Base-by-base conservation (phyloP, 2,329 filamentous ascomycete genomes). In the Clarireedia paspali region DNA sequence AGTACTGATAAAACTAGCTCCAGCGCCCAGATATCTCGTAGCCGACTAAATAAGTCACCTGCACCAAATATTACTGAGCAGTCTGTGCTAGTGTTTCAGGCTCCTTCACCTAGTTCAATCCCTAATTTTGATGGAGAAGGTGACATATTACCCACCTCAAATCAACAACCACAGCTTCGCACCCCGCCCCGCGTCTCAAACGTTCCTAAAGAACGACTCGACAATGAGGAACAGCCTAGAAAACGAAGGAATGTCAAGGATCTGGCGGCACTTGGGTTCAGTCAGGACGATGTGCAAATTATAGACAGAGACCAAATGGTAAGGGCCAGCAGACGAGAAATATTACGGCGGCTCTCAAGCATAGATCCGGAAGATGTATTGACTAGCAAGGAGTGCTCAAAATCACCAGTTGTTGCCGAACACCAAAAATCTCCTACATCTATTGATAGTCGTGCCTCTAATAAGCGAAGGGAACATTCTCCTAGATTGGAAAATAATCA, bases 271-370 rank as follows among this genome's bases (percentile, higher is more conserved):
- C 30, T 49, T 27, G 38, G 34, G 5, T 49, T 54, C n/a, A 57
- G 55, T 24, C 55, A 55, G 36, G 55, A 53, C 17, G 55, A 54
- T 10, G 4, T 17, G 4, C n/a, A 38, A 6, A 27, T 30, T 14
- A 46, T 14, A 27, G 51, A 57, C 30, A 54, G 50, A 6, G 26
- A 55, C 7, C 36, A 55, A 55, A 39, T 57, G 46, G 46, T 27
- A 23, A 54, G 46, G 30, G 55, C 24, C 2, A 53, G 12, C 14
- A 53, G 55, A 23, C 50, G 55, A 26, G 34, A 38, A 14, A 23
- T 34, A 12, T 42, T 52, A 24, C 47, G 30, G 20, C 30, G 23
- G 7, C 23, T 27, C 26, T 7, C 24, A 34, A 34, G 30, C 30
- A 34, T 34, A 4, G 30, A 34, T 12, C 30, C 30, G 30, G 30